Base-by-base conservation (phyloP, 2,329 filamentous ascomycete species). In the Amauroascus verrucosus region DNA sequence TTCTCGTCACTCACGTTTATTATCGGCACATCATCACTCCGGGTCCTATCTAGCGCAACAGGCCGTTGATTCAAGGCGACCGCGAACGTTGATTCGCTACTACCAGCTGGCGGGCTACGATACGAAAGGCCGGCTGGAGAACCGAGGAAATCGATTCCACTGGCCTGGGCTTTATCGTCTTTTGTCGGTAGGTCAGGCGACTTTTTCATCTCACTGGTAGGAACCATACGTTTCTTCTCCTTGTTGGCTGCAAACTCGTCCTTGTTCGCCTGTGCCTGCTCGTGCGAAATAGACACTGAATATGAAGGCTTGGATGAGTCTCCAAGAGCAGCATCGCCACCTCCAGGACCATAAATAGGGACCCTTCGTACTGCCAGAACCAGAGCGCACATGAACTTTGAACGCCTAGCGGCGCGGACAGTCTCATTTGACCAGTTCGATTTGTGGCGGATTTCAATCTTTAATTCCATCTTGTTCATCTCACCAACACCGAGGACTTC, bases 331-430 rank as follows among this genome's bases (percentile, higher is more conserved):
- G 79, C 74, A 57, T 72, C 73, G 53, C 83, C 86, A 55, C 85
- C 89, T 38, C 85, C 89, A 53, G 91, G 91, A 18, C 75, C 82
- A 61, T 88, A 79, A 64, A 98, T 91, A 8, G 90, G 91, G 16
- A 98, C 78, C 72, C 85, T 89, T 70, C 88, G 86, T 55, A 96
- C 74, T 2, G 91, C 89, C 7, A 89, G 71, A 3, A 93, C 84
- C 55, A 98, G 75, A 0, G 93, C 93, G 65, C 90, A 95, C 83
- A 97, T 95, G 73, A 98, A 97, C 71, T 95, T 97, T 67, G 86
- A 94, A 56, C 91, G 83, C 50, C 90, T 83, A 6, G 85, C 79
- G 16, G 84, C 84, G 38, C 90, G 85, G 38, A 96, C 78, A 1
- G 80, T 77, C 61, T 95, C 91, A 69, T 96, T 89, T 61, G 88